Percentiles rank a stretch among this genome's conserved stretches.
phyloP scores from a whole-genome alignment of 1,139 yeast species.

The Hansenula sp. region DNA sequence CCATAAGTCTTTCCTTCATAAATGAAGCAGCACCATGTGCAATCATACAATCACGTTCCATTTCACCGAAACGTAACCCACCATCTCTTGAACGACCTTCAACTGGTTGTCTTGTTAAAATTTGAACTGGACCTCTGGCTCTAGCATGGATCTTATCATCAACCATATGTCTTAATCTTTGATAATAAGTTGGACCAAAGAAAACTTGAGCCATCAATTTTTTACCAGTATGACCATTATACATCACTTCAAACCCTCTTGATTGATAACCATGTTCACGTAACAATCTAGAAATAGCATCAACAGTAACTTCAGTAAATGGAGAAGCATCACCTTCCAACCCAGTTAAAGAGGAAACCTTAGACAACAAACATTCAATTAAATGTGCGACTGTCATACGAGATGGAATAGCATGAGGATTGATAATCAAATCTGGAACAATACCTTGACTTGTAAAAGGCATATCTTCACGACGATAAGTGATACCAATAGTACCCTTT shows the following conservation, averaged over 20 bases:
- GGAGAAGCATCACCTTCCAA: conserved; percentile 99
- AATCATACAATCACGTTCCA: conserved; percentile 99
- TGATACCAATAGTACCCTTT: conserved; percentile 99
- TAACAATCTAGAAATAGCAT: conserved; percentile 84
- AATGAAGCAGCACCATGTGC: conserved; percentile 99
- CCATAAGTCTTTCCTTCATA: conserved; percentile 96
- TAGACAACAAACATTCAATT: conserved; percentile 93
- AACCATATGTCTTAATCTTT: conserved; percentile 98
- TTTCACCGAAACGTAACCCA: conserved; percentile 99
- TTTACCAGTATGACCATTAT: conserved; percentile 97
- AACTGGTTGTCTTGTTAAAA: conserved; percentile 96
- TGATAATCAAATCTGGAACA: conserved; percentile 94
- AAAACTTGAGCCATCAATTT: conserved; percentile 96
- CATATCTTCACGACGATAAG: conserved; percentile 98
- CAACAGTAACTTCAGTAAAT: conserved; percentile 96
- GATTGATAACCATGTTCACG: conserved; percentile 97
- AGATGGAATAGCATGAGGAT: conserved; percentile 99
- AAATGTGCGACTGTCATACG: conserved; percentile 99
- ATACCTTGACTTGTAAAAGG: conserved; percentile 96
- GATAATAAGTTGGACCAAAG: conserved; percentile 98
- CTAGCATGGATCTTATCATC: conserved; percentile 99
- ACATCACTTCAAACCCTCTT: conserved; percentile 97
- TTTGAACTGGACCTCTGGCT: conserved; percentile 99
- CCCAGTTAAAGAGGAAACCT: conserved; percentile 93
- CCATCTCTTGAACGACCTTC: conserved; percentile 99